These are phyloP conservation scores for Aspergillus candidus DNA, from an alignment of 2,329 filamentous ascomycete genomes.

Conservation along the genomic window DNA sequence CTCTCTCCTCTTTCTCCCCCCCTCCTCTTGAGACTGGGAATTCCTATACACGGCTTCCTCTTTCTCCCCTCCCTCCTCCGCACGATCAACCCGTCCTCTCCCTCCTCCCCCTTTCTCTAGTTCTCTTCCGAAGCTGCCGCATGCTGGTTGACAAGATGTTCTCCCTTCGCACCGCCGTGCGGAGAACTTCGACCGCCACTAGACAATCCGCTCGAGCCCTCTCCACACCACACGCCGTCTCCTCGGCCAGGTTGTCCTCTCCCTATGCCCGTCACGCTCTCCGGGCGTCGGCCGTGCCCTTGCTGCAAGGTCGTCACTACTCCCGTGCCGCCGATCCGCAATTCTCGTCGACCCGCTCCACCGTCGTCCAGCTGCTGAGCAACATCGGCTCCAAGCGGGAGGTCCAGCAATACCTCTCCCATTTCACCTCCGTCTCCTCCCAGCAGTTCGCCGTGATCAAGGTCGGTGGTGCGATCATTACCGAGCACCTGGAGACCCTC, in stretches of 20 bases:
- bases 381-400: slow-evolving; percentile 95
- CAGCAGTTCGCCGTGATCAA: slow-evolving; percentile 99
- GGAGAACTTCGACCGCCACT: slow-evolving; percentile 37
- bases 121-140: slow-evolving; percentile 32
- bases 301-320: slow-evolving; percentile 37
- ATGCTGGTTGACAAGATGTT: slow-evolving; percentile 39
- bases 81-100: too few species aligned
- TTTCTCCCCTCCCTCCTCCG: neutral
- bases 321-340: slow-evolving; percentile 45
- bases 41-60: neutral
- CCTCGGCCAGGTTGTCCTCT: slow-evolving; percentile 23
- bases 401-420: slow-evolving; percentile 93
- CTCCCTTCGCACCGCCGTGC: slow-evolving; percentile 40
- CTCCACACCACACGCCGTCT: slow-evolving; percentile 33
- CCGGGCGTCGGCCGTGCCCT: slow-evolving; percentile 21
- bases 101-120: slow-evolving; percentile 12
- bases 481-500: slow-evolving; percentile 86
- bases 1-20: slow-evolving; percentile 2
- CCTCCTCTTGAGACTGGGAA: neutral
- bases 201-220: slow-evolving; percentile 33
- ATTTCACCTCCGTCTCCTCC: slow-evolving; percentile 93
- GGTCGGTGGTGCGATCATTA: slow-evolving; percentile 92
- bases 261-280: slow-evolving; percentile 20
- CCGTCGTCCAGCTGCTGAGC: slow-evolving; percentile 83
- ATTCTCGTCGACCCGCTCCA: slow-evolving; percentile 61